Percentiles rank a stretch among this genome's conserved stretches.
Conservation (phyloP, 2,329 filamentous ascomycete species). For the Fusarium sp. region DNA sequence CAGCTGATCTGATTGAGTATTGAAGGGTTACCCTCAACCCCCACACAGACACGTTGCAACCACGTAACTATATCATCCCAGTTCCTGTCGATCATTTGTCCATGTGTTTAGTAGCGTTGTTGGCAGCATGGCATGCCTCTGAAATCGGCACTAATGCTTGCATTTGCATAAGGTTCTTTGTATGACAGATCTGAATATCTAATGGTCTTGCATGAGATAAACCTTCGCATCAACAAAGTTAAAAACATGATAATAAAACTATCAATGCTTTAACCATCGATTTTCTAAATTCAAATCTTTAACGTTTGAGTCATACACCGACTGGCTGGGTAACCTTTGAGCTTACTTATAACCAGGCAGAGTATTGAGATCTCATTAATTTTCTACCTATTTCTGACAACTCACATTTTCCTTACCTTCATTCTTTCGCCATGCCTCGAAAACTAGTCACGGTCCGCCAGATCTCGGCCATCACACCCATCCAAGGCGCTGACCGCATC, state of each 20-base stretch:
- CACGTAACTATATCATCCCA: not conserved
- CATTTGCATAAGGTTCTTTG: not conserved
- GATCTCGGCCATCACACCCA: constrained; percentile 35
- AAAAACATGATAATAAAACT: not conserved
- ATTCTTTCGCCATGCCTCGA: constrained; percentile 29
- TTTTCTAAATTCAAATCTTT: constrained; percentile 1
- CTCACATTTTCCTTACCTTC: not conserved
- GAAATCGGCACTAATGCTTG: constrained; percentile 4
- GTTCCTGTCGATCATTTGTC: constrained; percentile 13
- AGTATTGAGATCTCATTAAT: not conserved
- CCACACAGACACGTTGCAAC: constrained; percentile 1
- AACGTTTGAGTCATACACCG: constrained; percentile 31
- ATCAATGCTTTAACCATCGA: constrained; percentile 4
- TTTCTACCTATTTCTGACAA: not conserved
- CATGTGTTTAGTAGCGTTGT: not conserved
- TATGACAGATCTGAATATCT: not conserved
- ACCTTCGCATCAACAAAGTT: not conserved
- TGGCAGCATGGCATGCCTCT: not conserved
- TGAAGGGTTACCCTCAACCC: not conserved
- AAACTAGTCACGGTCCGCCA: constrained; percentile 44
- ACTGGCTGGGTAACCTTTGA: not conserved
- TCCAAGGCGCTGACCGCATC: constrained; percentile 40
- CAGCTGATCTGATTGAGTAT: not conserved
- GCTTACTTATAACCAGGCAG: not conserved
- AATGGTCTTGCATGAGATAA: not conserved